These are phyloP conservation scores for Exserohilum turcica DNA, from an alignment of 2,329 filamentous ascomycete species.

Conservation along the genomic window DNA sequence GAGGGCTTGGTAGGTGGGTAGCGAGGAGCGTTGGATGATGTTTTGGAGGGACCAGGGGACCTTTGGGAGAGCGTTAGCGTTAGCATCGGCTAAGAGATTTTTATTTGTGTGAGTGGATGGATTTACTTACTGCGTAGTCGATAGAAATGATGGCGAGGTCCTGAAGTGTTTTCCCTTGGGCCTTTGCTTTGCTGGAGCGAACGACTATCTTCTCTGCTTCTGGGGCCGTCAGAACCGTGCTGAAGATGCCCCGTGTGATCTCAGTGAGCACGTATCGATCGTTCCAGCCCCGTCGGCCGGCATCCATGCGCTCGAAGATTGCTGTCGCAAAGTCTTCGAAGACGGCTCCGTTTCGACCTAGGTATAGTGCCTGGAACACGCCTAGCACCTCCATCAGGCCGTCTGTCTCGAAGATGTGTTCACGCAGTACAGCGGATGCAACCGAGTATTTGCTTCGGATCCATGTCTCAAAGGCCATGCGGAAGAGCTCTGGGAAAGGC, in stretches of 20 bases:
- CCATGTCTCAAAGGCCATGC: slow-evolving; percentile 73
- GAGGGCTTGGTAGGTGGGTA: slow-evolving; percentile 70
- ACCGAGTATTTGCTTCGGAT: slow-evolving; percentile 75
- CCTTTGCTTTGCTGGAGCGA: slow-evolving; percentile 54
- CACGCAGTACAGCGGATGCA: slow-evolving; percentile 69
- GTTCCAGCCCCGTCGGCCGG: slow-evolving; percentile 66
- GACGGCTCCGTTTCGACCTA: slow-evolving; percentile 74
- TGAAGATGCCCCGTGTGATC: slow-evolving; percentile 73
- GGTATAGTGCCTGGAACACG: slow-evolving; percentile 73
- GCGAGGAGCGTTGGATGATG: slow-evolving; percentile 69
- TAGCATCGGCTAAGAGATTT: neutral
- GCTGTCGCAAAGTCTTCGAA: slow-evolving; percentile 68
- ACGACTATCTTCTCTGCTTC: slow-evolving; percentile 68
- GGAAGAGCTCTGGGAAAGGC: slow-evolving; percentile 77
- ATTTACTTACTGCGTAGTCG: slow-evolving; percentile 71
- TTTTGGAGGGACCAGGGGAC: slow-evolving; percentile 68
- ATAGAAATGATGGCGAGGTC: slow-evolving; percentile 68
- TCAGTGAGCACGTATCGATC: slow-evolving; percentile 83
- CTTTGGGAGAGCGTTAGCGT: slow-evolving; percentile 14
- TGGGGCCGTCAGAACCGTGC: slow-evolving; percentile 53
- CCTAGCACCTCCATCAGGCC: slow-evolving; percentile 69
- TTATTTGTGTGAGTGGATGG: slow-evolving; percentile 17
- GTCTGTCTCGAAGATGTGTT: slow-evolving; percentile 70
- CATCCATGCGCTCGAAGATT: slow-evolving; percentile 77
- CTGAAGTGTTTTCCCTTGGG: slow-evolving; percentile 63